These are phyloP conservation scores for Boletus pseudo-olivaceus DNA, from an alignment of 768 basidiomycete species.

Conservation along the genomic window DNA sequence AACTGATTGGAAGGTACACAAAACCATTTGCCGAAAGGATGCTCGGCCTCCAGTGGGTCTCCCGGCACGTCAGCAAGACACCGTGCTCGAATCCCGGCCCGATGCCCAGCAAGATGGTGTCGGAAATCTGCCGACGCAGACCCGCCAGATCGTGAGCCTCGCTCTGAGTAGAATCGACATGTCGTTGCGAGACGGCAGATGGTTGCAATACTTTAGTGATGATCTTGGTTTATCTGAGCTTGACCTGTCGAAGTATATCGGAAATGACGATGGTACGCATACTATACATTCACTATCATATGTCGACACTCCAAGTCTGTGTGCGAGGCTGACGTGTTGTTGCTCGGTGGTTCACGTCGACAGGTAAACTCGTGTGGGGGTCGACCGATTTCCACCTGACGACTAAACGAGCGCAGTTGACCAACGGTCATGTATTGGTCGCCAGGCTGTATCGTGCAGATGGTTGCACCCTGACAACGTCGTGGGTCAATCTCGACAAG, in stretches of 20 bases:
- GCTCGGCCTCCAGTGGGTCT: neutral
- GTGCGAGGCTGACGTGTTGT: neutral
- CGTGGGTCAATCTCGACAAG: conserved; percentile 6
- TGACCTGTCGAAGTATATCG: neutral
- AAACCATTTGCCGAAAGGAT: neutral
- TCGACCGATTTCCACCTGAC: neutral
- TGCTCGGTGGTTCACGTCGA: neutral
- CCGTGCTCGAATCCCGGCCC: neutral
- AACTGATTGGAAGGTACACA: neutral
- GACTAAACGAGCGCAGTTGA: neutral
- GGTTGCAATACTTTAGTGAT: neutral
- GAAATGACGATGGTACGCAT: neutral
- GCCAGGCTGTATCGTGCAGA: neutral
- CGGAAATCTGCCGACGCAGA: neutral
- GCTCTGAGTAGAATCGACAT: neutral
- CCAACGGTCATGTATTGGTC: neutral
- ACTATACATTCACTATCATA: no score
- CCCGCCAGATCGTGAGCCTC: neutral
- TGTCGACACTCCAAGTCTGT: neutral
- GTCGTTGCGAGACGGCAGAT: neutral
- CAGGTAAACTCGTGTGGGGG: conserved; percentile 3
- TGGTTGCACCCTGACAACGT: neutral
- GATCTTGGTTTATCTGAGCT: neutral
- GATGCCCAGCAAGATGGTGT: no score
- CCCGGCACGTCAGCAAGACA: neutral